phyloP scores from a whole-genome alignment of 257 asterid genomes.

The Primulina eburnea region DNA sequence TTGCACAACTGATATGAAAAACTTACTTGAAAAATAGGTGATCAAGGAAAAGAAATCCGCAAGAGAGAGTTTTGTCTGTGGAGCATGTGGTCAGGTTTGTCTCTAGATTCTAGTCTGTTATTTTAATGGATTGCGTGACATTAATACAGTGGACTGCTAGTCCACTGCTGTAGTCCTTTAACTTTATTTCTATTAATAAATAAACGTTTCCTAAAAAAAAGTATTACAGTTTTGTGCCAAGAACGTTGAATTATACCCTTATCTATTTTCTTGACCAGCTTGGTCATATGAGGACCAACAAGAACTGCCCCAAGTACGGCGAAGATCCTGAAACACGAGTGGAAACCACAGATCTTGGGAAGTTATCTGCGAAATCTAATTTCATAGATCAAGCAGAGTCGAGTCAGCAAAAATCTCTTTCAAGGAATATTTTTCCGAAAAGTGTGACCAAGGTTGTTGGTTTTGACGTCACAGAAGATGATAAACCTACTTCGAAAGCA shows the following conservation, averaged over 20 bases:
- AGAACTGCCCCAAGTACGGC: slow-evolving; percentile 93
- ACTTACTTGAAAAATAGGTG: slow-evolving; percentile 42
- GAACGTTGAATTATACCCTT: slow-evolving; percentile 17
- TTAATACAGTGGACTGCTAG: too few relatives aligned
- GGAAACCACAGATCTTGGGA: slow-evolving; percentile 65
- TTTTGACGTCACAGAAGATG: slow-evolving; percentile 67
- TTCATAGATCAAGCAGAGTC: slow-evolving; percentile 60
- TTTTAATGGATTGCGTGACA: too few relatives aligned
- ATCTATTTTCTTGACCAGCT: slow-evolving; percentile 44
- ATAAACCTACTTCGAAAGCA: slow-evolving; percentile 68
- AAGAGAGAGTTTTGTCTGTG: slow-evolving; percentile 95
- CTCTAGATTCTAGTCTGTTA: too few relatives aligned
- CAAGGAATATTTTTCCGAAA: slow-evolving; percentile 63
- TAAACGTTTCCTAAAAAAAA: too few relatives aligned
- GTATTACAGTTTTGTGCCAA: slow-evolving; percentile 10
- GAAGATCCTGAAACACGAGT: slow-evolving; percentile 69
- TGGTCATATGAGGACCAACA: slow-evolving; percentile 99
- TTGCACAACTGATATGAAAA: slow-evolving; percentile 13
- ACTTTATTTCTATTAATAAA: too few relatives aligned
- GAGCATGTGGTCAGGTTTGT: slow-evolving; percentile 98
- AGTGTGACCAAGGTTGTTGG: slow-evolving; percentile 48
- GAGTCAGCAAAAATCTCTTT: slow-evolving; percentile 49
- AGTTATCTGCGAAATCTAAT: slow-evolving; percentile 41
- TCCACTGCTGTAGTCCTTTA: too few relatives aligned
- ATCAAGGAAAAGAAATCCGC: slow-evolving; percentile 95